phyloP scores from a whole-genome alignment of 306 rosid species.

The Rosa multiflora region DNA sequence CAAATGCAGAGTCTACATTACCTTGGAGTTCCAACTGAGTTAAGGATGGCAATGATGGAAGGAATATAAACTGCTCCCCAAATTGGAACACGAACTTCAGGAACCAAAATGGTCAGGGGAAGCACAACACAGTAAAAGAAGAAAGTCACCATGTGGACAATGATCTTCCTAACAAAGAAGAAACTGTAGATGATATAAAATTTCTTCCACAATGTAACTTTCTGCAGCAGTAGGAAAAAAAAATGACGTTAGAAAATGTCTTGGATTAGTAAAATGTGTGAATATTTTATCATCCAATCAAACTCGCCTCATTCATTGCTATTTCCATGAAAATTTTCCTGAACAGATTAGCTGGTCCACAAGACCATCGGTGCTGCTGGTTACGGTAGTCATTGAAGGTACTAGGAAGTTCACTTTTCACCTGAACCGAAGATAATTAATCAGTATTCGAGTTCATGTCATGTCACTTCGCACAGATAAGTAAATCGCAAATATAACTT shows the following conservation, averaged over 20 bases:
- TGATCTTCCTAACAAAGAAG: conserved; percentile 93
- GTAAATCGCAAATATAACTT: not conserved
- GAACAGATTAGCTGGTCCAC: conserved; percentile 97
- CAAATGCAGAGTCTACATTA: conserved; percentile 7
- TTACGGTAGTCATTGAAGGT: conserved; percentile 95
- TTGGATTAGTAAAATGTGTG: not conserved
- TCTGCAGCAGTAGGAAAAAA: conserved; percentile 47
- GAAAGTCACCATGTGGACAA: conserved; percentile 96
- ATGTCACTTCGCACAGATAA: not conserved
- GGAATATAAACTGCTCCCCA: conserved; percentile 99
- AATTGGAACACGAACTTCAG: conserved; percentile 94
- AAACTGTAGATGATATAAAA: conserved; percentile 92
- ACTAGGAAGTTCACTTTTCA: conserved; percentile 97
- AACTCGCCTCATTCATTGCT: conserved; percentile 66
- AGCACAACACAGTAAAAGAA: conserved; percentile 92
- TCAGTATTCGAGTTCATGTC: conserved; percentile 2
- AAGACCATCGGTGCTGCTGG: conserved; percentile 99
- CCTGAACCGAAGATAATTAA: conserved; percentile 36
- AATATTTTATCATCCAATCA: not conserved
- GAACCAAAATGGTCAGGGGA: conserved; percentile 90
- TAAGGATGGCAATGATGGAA: conserved; percentile 90
- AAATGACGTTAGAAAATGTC: conserved; percentile 11
- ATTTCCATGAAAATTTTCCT: conserved; percentile 98
- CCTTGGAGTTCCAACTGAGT: conserved; percentile 99
- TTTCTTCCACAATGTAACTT: conserved; percentile 89